These are phyloP conservation scores for Pythium scleroteichum DNA, from an alignment of 352 stramenopile species.

Conservation along the genomic window DNA sequence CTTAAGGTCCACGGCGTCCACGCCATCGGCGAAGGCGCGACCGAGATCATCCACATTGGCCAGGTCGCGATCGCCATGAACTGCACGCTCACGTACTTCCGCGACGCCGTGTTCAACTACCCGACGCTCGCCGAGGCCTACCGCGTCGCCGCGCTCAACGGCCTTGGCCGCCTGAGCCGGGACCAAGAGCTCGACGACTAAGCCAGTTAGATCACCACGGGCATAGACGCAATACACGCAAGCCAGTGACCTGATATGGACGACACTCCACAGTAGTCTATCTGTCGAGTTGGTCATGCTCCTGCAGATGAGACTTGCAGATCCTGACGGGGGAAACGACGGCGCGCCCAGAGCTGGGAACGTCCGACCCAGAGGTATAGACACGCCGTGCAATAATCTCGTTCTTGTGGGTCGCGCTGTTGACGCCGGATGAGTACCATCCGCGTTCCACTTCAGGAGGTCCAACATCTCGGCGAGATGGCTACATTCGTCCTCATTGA, in stretches of 20 bases:
- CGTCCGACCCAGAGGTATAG: too few relatives aligned
- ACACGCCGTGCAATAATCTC: too few relatives aligned
- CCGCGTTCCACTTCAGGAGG: too few relatives aligned
- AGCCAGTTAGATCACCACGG: slow-evolving; percentile 2
- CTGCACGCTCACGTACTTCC: slow-evolving; percentile 87
- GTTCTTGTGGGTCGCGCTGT: too few relatives aligned
- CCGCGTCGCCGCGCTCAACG: slow-evolving; percentile 85
- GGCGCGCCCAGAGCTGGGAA: too few relatives aligned
- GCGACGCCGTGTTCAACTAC: slow-evolving; percentile 92
- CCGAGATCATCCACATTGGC: slow-evolving; percentile 93
- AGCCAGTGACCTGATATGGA: not conserved
- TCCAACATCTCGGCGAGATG: too few relatives aligned
- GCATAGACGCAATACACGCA: slow-evolving; percentile 1
- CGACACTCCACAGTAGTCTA: too few relatives aligned
- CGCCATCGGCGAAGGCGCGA: slow-evolving; percentile 87
- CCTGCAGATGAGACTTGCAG: too few relatives aligned
- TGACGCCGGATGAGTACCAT: too few relatives aligned
- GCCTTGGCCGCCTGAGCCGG: slow-evolving; percentile 81
- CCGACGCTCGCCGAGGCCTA: slow-evolving; percentile 91
- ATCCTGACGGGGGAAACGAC: too few relatives aligned
- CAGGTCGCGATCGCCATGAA: slow-evolving; percentile 86
- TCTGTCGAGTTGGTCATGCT: too few relatives aligned
- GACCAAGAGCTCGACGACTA: slow-evolving; percentile 69
- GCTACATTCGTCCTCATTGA: too few relatives aligned
- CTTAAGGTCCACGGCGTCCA: slow-evolving; percentile 87